These are phyloP conservation scores for Chaetomium sp. DNA, from an alignment of 2,329 filamentous ascomycete genomes.

Conservation along the genomic window DNA sequence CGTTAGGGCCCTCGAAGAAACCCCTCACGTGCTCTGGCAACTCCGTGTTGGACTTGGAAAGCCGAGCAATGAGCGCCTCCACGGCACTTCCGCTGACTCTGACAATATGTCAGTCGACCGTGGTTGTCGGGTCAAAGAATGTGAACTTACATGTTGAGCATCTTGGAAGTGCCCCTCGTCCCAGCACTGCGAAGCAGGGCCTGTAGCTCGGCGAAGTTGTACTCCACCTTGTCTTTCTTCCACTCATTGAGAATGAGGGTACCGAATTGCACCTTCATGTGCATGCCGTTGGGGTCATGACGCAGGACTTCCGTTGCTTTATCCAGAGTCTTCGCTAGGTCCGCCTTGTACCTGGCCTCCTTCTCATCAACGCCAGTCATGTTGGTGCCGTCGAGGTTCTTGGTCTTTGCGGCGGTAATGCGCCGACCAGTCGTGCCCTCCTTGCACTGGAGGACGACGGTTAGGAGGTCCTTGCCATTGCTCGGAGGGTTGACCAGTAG, in stretches of 20 bases:
- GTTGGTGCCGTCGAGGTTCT: not conserved
- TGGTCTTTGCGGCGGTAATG: not conserved
- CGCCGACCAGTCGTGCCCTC: constrained; percentile 19
- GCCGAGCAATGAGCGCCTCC: constrained; percentile 8
- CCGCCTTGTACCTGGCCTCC: constrained; percentile 18
- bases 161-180: constrained; percentile 27
- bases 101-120: not conserved
- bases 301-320: constrained; percentile 15
- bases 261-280: constrained; percentile 33
- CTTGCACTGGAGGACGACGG: constrained; percentile 12
- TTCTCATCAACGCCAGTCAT: not conserved
- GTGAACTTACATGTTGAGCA: constrained; percentile 26
- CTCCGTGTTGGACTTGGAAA: not conserved
- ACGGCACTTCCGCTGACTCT: constrained; percentile 16
- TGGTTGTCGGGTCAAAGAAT: not conserved
- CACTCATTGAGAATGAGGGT: constrained; percentile 29
- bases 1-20: not conserved
- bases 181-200: constrained; percentile 22
- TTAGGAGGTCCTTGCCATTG: not conserved
- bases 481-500: constrained; percentile 25
- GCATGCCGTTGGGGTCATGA: constrained; percentile 29
- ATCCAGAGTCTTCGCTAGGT: constrained; percentile 17
- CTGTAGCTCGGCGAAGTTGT: constrained; percentile 28
- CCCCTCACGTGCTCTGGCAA: constrained; percentile 12
- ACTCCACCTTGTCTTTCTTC: constrained; percentile 28